A percentile compares a stretch with the other conserved stretches of the same genome.
phyloP scores from a whole-genome alignment of 305 asterid genomes.

The Solanum hybrid region DNA sequence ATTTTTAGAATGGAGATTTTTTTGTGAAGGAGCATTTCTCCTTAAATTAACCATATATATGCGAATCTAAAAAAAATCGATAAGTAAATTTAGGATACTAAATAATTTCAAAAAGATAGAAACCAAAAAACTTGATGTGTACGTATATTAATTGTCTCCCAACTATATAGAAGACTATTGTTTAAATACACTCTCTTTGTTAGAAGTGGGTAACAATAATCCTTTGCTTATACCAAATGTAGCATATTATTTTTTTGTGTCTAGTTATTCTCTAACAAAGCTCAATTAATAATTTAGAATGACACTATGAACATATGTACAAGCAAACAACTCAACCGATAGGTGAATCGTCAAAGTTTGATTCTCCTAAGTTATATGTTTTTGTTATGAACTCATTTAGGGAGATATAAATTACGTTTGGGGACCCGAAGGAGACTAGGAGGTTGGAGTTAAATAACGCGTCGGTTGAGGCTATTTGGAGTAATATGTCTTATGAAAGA shows the following conservation, averaged over 20 bases:
- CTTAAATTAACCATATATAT: not conserved
- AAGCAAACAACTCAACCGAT: not conserved
- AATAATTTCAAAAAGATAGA: not conserved
- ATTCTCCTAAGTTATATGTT: not conserved
- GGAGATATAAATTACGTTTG: not conserved
- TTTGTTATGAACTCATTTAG: not conserved
- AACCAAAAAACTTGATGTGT: not conserved
- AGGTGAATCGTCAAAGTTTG: not conserved
- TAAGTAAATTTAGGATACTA: not conserved
- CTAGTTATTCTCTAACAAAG: not conserved
- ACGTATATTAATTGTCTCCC: not conserved
- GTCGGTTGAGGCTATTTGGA: not conserved
- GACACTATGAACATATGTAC: not conserved
- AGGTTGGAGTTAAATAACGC: not conserved
- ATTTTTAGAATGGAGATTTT: not conserved
- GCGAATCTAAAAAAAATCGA: fast-evolving
- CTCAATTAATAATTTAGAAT: not conserved
- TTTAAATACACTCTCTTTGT: not conserved
- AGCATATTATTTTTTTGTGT: not conserved
- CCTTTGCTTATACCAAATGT: not conserved
- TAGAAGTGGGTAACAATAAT: not conserved
- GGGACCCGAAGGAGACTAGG: not conserved
- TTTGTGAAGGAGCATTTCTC: not conserved
- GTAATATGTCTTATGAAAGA: not conserved
- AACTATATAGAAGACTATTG: not conserved